phyloP scores from a whole-genome alignment of 1,284 basidiomycete species.

The Malassezia sp. region DNA sequence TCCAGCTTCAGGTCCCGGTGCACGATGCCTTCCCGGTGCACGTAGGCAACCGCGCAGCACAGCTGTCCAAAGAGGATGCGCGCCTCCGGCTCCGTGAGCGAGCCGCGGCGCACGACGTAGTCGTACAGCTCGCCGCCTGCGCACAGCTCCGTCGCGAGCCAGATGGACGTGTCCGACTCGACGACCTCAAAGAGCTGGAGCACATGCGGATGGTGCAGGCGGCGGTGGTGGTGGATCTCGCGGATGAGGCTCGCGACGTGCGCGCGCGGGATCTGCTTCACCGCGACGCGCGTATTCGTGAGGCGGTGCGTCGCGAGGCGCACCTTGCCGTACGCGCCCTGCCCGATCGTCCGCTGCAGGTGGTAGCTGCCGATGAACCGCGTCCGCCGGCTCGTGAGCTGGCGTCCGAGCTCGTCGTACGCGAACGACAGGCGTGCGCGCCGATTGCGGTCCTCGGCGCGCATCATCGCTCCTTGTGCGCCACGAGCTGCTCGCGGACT shows the following conservation, averaged over 20 bases:
- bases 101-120: slow-evolving; percentile 48
- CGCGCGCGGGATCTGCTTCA: slow-evolving; percentile 94
- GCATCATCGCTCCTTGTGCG: too few relatives aligned
- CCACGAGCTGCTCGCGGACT: too few relatives aligned
- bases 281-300: slow-evolving; percentile 58
- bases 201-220: slow-evolving; percentile 85
- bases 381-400: slow-evolving; percentile 75
- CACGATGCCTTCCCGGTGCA: slow-evolving; percentile 48
- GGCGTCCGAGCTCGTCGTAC: slow-evolving; percentile 91
- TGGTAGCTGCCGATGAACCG: slow-evolving; percentile 91
- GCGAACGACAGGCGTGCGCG: slow-evolving; percentile 60
- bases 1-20: slow-evolving; percentile 53
- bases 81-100: slow-evolving; percentile 43
- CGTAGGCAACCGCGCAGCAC: slow-evolving; percentile 48
- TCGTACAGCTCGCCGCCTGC: slow-evolving; percentile 61
- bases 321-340: slow-evolving; percentile 84
- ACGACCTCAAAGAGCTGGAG: slow-evolving; percentile 95
- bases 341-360: slow-evolving; percentile 83
- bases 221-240: slow-evolving; percentile 95
- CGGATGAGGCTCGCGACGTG: slow-evolving; percentile 64
- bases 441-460: slow-evolving; percentile 2
- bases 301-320: slow-evolving; percentile 82
- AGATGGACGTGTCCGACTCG: slow-evolving; percentile 85
- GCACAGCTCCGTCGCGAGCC: slow-evolving; percentile 94
- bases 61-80: slow-evolving; percentile 48